Evolutionary conservation across 2,329 filamentous ascomycete species (phyloP).

Genomic region (Tolypocladium album): DNA sequence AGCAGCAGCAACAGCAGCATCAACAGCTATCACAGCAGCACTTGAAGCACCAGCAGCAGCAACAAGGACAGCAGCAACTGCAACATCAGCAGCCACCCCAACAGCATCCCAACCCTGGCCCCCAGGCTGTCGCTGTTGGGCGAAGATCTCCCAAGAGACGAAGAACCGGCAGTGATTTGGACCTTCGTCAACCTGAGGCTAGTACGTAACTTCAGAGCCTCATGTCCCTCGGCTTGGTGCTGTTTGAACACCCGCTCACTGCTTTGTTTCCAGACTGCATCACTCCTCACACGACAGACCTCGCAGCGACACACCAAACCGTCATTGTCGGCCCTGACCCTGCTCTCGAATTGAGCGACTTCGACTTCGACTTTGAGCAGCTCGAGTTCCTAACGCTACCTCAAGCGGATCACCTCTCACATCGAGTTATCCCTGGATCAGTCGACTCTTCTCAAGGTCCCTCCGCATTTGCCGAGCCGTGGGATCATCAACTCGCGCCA

Average conservation of each 20-base stretch:
- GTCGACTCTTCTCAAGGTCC: slow-evolving; percentile 7
- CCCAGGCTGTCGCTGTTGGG: slow-evolving; percentile 8
- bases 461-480: slow-evolving; percentile 12
- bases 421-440: slow-evolving; percentile 9
- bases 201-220: slow-evolving; percentile 17
- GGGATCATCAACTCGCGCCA: slow-evolving; percentile 9
- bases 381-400: slow-evolving; percentile 16
- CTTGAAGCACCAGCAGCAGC: slow-evolving; percentile 8
- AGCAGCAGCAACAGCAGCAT: slow-evolving; percentile 8
- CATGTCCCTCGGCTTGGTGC: slow-evolving; percentile 3
- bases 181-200: slow-evolving; percentile 21
- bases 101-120: slow-evolving; percentile 1
- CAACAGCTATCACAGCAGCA: slow-evolving; percentile 7
- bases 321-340: slow-evolving; percentile 18
- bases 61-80: slow-evolving; percentile 3
- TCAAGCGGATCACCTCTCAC: slow-evolving; percentile 17
- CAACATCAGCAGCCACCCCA: slow-evolving; percentile 5
- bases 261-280: slow-evolving; percentile 16
- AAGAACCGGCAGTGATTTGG: slow-evolving; percentile 21
- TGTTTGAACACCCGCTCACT: slow-evolving; percentile 7
- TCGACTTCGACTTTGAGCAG: slow-evolving; percentile 24
- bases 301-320: slow-evolving; percentile 13
- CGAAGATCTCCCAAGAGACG: slow-evolving; percentile 26
- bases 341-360: slow-evolving; percentile 19
- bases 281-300: slow-evolving; percentile 12